These are phyloP conservation scores for Solanum hybrid DNA, from an alignment of 305 asterid genomes.

Conservation along the genomic window DNA sequence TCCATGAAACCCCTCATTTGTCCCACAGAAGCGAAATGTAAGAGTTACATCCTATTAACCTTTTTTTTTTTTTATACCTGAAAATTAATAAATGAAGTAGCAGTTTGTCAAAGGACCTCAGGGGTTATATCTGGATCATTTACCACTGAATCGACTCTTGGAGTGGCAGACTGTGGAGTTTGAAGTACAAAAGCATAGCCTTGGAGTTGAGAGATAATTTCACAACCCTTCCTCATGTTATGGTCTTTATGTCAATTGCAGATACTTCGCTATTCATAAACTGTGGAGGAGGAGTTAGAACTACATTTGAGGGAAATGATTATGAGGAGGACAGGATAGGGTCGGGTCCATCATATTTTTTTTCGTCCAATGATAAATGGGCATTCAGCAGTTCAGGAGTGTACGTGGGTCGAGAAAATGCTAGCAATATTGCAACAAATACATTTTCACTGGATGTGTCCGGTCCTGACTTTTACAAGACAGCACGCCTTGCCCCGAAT, in stretches of 20 bases:
- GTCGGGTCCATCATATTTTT: slow-evolving; percentile 51
- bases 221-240: neutral
- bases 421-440: slow-evolving; percentile 15
- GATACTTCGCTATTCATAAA: slow-evolving; percentile 63
- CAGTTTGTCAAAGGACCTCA: neutral
- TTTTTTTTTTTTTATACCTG: neutral
- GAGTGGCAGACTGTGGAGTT: neutral
- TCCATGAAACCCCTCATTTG: slow-evolving; percentile 62
- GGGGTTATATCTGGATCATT: too few relatives aligned
- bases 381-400: slow-evolving; percentile 76
- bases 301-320: slow-evolving; percentile 30
- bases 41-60: slow-evolving; percentile 7
- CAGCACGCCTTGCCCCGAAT: slow-evolving; percentile 68
- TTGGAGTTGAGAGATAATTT: neutral
- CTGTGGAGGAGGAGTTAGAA: slow-evolving; percentile 66
- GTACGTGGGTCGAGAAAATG: slow-evolving; percentile 13
- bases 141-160: too few relatives aligned
- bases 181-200: neutral
- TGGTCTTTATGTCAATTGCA: slow-evolving; percentile 16
- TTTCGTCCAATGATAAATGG: slow-evolving; percentile 36
- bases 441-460: slow-evolving; percentile 16
- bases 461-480: slow-evolving; percentile 36
- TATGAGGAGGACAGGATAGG: slow-evolving; percentile 45
- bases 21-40: slow-evolving; percentile 35
- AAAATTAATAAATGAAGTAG: neutral